phyloP scores from a whole-genome alignment of 768 basidiomycete genomes.

The Cystobasidium ongulense region DNA sequence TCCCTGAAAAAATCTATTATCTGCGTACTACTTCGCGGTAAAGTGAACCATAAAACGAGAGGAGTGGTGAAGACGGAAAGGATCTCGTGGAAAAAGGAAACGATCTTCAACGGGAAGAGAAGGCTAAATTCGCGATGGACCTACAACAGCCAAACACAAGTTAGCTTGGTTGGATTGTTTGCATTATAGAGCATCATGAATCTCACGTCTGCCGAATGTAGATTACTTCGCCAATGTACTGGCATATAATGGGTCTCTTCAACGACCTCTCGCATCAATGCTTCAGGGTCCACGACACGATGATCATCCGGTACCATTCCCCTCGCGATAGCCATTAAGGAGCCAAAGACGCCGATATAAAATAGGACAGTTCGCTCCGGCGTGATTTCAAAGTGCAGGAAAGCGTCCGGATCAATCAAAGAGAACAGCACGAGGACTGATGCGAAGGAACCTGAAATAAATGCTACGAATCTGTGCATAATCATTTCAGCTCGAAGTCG shows the following conservation, averaged over 20 bases:
- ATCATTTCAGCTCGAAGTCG: no score
- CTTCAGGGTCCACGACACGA: constrained; percentile 83
- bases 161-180: not conserved
- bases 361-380: constrained; percentile 86
- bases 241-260: constrained; percentile 95
- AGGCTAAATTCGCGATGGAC: constrained; percentile 85
- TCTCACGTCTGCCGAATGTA: constrained; percentile 80
- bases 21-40: constrained; percentile 77
- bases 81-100: constrained; percentile 78
- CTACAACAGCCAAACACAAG: constrained; percentile 46
- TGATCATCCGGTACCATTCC: constrained; percentile 96
- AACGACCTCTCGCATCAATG: constrained; percentile 84
- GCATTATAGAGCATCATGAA: not conserved
- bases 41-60: constrained; percentile 83
- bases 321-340: constrained; percentile 74
- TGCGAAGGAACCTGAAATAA: constrained; percentile 90
- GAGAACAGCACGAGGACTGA: constrained; percentile 89
- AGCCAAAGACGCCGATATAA: constrained; percentile 80
- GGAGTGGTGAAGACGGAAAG: constrained; percentile 87
- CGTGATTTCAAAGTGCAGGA: constrained; percentile 89
- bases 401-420: constrained; percentile 83
- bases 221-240: constrained; percentile 73
- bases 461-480: constrained; percentile 92
- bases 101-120: constrained; percentile 85
- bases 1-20: constrained; percentile 98